These are phyloP conservation scores for Dunaliella sp. DNA, from an alignment of 139 green algal genomes.

Conservation along the genomic window DNA sequence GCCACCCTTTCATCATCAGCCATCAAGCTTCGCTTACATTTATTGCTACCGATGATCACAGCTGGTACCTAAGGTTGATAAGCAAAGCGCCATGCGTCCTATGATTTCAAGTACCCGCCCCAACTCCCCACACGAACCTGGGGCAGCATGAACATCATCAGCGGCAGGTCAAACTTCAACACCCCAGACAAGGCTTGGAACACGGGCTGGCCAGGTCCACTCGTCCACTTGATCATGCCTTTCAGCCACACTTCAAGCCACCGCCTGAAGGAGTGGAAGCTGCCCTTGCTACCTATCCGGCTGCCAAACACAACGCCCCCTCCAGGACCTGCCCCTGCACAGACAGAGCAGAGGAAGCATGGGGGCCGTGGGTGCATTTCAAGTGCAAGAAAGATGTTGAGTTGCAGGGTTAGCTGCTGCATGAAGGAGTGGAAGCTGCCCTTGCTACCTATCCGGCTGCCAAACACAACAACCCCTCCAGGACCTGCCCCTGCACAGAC, in stretches of 20 bases:
- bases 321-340: not conserved
- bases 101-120: no score
- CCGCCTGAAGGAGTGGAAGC: slow-evolving; percentile 52
- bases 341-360: no score
- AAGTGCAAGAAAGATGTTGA: no score
- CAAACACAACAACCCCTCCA: slow-evolving; percentile 16
- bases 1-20: no score
- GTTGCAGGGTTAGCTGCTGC: no score
- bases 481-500: not conserved
- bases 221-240: slow-evolving; percentile 42
- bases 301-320: slow-evolving; percentile 17
- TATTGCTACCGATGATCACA: not conserved
- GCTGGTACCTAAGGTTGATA: no score
- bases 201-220: slow-evolving; percentile 36
- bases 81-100: no score
- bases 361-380: no score
- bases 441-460: slow-evolving; percentile 9
- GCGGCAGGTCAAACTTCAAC: slow-evolving; percentile 69
- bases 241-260: slow-evolving; percentile 80
- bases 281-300: slow-evolving; percentile 12
- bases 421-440: slow-evolving; percentile 49
- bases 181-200: slow-evolving; percentile 65
- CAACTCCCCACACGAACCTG: no score
- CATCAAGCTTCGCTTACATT: no score
- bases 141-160: slow-evolving; percentile 83